A percentile compares a stretch with the other conserved stretches of the same genome.
Evolutionary conservation across 441 rosid genomes (phyloP).

Genomic region (Erodium moschatum): DNA sequence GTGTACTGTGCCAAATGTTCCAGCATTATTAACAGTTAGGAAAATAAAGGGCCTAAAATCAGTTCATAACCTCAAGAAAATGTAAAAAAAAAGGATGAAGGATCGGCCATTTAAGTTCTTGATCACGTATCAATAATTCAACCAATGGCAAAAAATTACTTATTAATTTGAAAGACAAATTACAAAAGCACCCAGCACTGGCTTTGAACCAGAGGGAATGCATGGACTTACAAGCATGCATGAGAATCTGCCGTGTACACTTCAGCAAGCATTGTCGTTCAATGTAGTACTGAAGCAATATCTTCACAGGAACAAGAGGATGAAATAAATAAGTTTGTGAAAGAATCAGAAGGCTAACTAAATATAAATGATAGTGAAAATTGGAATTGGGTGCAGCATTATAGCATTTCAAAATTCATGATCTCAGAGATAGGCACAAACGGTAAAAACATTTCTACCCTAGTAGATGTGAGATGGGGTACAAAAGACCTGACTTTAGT

Average conservation of each 20-base stretch:
- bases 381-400: background rate
- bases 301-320: conserved; percentile 36
- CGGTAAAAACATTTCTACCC: background rate
- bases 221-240: conserved; percentile 63
- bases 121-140: conserved; percentile 8
- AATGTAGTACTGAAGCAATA: conserved; percentile 67
- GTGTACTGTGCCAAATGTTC: conserved; percentile 44
- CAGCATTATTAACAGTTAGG: conserved; percentile 6
- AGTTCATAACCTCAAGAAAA: conserved; percentile 10
- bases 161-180: background rate
- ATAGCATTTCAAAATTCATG: background rate
- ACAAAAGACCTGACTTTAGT: background rate
- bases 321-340: conserved; percentile 10
- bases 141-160: background rate
- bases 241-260: conserved; percentile 73
- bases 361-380: background rate
- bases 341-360: background rate
- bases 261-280: conserved; percentile 96
- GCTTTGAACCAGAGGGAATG: conserved; percentile 14
- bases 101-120: background rate
- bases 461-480: background rate
- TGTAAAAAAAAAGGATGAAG: background rate
- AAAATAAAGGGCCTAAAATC: conserved; percentile 10
- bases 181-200: background rate
- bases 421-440: background rate